phyloP scores from a whole-genome alignment of 1,139 yeast species.

The Kodamaea suecica region DNA sequence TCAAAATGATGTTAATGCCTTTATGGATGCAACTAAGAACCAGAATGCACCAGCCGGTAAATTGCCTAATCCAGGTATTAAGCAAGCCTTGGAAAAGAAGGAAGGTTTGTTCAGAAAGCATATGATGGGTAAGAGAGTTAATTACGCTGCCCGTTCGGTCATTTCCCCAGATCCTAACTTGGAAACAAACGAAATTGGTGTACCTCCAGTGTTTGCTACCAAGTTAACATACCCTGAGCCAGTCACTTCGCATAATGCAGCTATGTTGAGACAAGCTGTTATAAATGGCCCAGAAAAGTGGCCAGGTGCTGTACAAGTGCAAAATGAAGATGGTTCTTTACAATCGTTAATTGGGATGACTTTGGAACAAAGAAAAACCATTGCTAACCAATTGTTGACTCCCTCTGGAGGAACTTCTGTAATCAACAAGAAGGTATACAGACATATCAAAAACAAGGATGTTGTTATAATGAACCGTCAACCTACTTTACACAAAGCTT shows the following conservation, averaged over 20 bases:
- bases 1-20: slow-evolving; percentile 93
- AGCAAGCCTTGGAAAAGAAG: slow-evolving; percentile 96
- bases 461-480: slow-evolving; percentile 98
- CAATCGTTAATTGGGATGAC: slow-evolving; percentile 86
- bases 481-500: slow-evolving; percentile 98
- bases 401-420: slow-evolving; percentile 60
- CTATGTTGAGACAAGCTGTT: slow-evolving; percentile 90
- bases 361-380: slow-evolving; percentile 89
- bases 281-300: slow-evolving; percentile 95
- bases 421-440: slow-evolving; percentile 84
- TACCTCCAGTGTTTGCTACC: slow-evolving; percentile 96
- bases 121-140: slow-evolving; percentile 99
- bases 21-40: slow-evolving; percentile 88
- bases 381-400: slow-evolving; percentile 91
- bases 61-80: slow-evolving; percentile 87
- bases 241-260: slow-evolving; percentile 88
- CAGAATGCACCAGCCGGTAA: slow-evolving; percentile 70
- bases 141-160: slow-evolving; percentile 97
- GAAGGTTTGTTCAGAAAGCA: slow-evolving; percentile 98
- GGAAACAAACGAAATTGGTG: slow-evolving; percentile 97
- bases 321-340: slow-evolving; percentile 92
- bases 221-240: slow-evolving; percentile 98
- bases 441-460: slow-evolving; percentile 93
- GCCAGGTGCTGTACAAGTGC: slow-evolving; percentile 98
- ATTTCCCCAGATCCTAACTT: slow-evolving; percentile 98